Percentiles rank a stretch among this genome's conserved stretches.
These are phyloP conservation scores for Aspergillus sp. DNA, from an alignment of 2,329 filamentous ascomycete species.

Conservation along the genomic window DNA sequence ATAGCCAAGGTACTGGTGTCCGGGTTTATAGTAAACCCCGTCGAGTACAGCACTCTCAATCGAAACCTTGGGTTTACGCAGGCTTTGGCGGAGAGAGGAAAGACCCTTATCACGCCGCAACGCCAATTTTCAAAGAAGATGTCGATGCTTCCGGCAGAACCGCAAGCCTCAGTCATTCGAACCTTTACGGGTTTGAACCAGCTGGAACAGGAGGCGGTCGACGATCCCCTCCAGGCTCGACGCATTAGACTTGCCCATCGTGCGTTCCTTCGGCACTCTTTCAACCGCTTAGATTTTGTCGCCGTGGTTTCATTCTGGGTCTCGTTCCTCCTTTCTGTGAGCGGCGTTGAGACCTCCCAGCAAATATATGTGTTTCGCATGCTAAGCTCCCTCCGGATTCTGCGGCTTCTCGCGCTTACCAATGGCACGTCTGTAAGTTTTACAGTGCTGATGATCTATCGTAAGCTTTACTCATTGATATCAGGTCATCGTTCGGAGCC, in stretches of 20 bases:
- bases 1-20: slow-evolving; percentile 81
- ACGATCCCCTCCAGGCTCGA: slow-evolving; percentile 66
- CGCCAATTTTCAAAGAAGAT: slow-evolving; percentile 57
- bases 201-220: slow-evolving; percentile 45
- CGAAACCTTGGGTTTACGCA: slow-evolving; percentile 63
- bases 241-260: slow-evolving; percentile 77
- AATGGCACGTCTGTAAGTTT: slow-evolving; percentile 75
- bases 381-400: slow-evolving; percentile 87
- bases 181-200: slow-evolving; percentile 70
- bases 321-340: slow-evolving; percentile 63
- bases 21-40: slow-evolving; percentile 80
- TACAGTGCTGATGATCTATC: not conserved
- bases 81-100: slow-evolving; percentile 66
- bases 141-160: slow-evolving; percentile 30
- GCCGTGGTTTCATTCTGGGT: slow-evolving; percentile 96
- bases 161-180: slow-evolving; percentile 53
- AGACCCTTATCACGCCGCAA: slow-evolving; percentile 71
- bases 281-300: slow-evolving; percentile 90
- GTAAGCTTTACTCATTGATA: slow-evolving; percentile 10
- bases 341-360: slow-evolving; percentile 56
- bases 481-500: slow-evolving; percentile 81
- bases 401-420: slow-evolving; percentile 82
- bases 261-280: slow-evolving; percentile 87
- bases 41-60: slow-evolving; percentile 86
- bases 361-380: slow-evolving; percentile 90